phyloP scores from a whole-genome alignment of 768 basidiomycete genomes.

The Candolleomyces efflorescens region DNA sequence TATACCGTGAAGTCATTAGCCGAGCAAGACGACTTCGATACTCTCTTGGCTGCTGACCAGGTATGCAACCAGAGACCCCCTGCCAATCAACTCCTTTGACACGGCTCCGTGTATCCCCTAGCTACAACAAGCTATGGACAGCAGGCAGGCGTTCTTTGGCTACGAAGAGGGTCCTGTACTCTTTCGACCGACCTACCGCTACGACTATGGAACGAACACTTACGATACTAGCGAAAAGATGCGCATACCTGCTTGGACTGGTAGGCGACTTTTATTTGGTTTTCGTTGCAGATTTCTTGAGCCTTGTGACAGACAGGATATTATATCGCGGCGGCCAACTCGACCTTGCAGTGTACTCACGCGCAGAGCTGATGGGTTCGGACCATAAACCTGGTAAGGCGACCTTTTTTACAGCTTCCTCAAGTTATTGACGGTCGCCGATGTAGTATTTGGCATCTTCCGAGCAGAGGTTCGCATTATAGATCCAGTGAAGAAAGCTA shows the following conservation, averaged over 20 bases:
- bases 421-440: neutral
- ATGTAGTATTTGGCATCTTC: slow-evolving; percentile 80
- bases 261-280: slow-evolving; percentile 31
- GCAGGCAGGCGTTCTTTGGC: slow-evolving; percentile 69
- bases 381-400: slow-evolving; percentile 86
- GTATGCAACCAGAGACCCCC: slow-evolving; percentile 33
- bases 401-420: neutral
- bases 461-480: slow-evolving; percentile 72
- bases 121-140: slow-evolving; percentile 71
- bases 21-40: slow-evolving; percentile 60
- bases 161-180: slow-evolving; percentile 87
- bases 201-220: slow-evolving; percentile 72
- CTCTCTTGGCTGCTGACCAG: slow-evolving; percentile 82
- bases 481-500: slow-evolving; percentile 69
- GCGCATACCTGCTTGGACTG: slow-evolving; percentile 97
- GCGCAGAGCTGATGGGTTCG: slow-evolving; percentile 85
- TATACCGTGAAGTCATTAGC: slow-evolving; percentile 70
- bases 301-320: slow-evolving; percentile 71
- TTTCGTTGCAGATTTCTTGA: slow-evolving; percentile 10
- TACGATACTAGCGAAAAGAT: slow-evolving; percentile 97
- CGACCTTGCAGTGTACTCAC: slow-evolving; percentile 73
- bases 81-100: neutral
- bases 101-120: slow-evolving; percentile 24
- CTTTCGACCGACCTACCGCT: slow-evolving; percentile 96
- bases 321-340: slow-evolving; percentile 73